phyloP scores from a whole-genome alignment of 2,329 filamentous ascomycete genomes.

The Xylariaceae sp. region DNA sequence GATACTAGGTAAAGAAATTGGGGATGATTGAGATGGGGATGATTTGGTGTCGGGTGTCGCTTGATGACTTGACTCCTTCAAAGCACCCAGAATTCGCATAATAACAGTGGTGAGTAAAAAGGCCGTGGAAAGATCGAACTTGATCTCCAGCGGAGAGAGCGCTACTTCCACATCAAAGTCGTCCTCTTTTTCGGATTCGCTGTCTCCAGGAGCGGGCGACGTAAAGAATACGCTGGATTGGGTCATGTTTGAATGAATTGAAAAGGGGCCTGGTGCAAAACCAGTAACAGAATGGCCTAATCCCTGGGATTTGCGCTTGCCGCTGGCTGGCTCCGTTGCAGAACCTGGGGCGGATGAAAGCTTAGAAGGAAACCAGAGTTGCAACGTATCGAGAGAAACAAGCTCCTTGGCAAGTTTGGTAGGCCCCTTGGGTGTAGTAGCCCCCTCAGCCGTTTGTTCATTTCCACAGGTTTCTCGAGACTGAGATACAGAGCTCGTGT shows the following conservation, averaged over 20 bases:
- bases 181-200: conserved; percentile 4
- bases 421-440: conserved; percentile 47
- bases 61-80: conserved; percentile 32
- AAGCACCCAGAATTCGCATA: conserved; percentile 43
- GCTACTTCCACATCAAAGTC: conserved; percentile 44
- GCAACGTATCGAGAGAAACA: conserved; percentile 45
- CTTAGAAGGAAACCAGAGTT: conserved; percentile 49
- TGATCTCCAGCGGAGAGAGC: conserved; percentile 47
- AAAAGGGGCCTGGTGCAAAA: conserved; percentile 58
- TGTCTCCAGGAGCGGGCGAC: conserved; percentile 8
- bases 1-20: conserved; percentile 35
- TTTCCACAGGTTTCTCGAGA: conserved; percentile 8
- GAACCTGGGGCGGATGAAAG: conserved; percentile 42
- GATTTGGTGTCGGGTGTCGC: conserved; percentile 8
- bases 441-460: conserved; percentile 34
- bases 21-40: conserved; percentile 11
- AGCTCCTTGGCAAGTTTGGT: conserved; percentile 54
- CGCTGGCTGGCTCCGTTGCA: conserved; percentile 11
- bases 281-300: conserved; percentile 37
- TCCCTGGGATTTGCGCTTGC: conserved; percentile 1
- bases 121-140: conserved; percentile 53
- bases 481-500: neutral
- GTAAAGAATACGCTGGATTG: conserved; percentile 23
- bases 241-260: conserved; percentile 36
- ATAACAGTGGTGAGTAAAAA: conserved; percentile 50